Base-by-base conservation (phyloP, 2,329 filamentous ascomycete genomes). In the Cladosporium sp. region DNA sequence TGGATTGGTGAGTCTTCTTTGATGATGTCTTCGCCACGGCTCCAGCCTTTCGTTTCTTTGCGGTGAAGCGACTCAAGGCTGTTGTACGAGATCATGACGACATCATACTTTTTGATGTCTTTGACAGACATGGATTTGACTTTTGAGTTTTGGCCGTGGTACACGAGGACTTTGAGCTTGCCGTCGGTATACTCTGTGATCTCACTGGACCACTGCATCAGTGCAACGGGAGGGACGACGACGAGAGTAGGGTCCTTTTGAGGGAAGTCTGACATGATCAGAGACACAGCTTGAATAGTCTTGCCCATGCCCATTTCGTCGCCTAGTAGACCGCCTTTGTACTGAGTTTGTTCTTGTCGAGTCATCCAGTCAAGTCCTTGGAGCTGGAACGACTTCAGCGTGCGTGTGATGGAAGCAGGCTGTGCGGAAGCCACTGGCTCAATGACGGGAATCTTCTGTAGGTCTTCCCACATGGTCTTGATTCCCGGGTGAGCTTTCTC, bases 251-350 rank as follows among this genome's bases (percentile, higher is more conserved):
- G 92, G 49, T 85, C 73, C 58, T 85, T 86, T 18, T 84, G 86
- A 3, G 91, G 92, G 61, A 88, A 96, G 66, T 97, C 91, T 1
- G 92, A 96, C 93, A 97, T 97, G 68, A 98, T 90, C 38, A 98
- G 78, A 3, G 92, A 96, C 15, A 98, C 93, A 2, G 93, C 92
- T 69, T 98, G 93, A 43, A 98, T 97, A 0, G 93, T 98, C 73
- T 98, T 98, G 43, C 93, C 93, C 72, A 98, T 87, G 6, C 93
- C 93, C 93, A 98, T 98, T 70, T 98, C 93, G 60, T 98, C 93
- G 52, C 93, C 93, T 2, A 98, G 78, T 2, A 98, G 76, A 12
- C 93, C 93, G 15, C 93, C 93, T 62, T 84, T 88, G 79, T 91
- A 97, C 33, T 85, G 72, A 0, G 82, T 86, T 69, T 87, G 75